These are phyloP conservation scores for Cercophora samala DNA, from an alignment of 495 filamentous ascomycete species.

Conservation along the genomic window DNA sequence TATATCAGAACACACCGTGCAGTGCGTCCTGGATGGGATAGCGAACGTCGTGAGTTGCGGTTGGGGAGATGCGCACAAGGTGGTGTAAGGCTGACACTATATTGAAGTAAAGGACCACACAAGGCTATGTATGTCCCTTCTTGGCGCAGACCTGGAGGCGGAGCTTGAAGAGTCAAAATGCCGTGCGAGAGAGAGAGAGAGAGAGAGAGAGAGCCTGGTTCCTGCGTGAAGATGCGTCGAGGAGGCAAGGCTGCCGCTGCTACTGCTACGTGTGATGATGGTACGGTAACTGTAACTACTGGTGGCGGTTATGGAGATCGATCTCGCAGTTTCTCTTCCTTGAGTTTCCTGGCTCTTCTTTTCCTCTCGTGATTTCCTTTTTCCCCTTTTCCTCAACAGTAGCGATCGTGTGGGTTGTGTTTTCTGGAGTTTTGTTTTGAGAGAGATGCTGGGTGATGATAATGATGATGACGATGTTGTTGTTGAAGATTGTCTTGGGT, in stretches of 20 bases:
- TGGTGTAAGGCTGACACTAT: constrained; percentile 22
- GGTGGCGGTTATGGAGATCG: background rate
- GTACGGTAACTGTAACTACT: background rate
- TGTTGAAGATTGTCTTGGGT: constrained; percentile 17
- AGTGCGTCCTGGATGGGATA: constrained; percentile 30
- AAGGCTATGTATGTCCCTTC: constrained; percentile 16
- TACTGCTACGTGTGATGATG: constrained; percentile 2
- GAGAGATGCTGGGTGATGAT: background rate
- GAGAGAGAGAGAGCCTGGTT: constrained; percentile 8
- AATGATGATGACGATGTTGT: background rate
- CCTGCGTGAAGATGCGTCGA: background rate
- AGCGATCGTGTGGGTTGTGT: constrained; percentile 32
- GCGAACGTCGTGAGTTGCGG: constrained; percentile 40
- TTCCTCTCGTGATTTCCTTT: constrained; percentile 17
- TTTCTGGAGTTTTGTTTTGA: constrained; percentile 5
- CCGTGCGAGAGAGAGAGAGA: background rate
- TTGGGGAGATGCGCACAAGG: constrained; percentile 26
- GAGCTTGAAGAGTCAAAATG: constrained; percentile 12
- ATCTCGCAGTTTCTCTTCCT: constrained; percentile 11
- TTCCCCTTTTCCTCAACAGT: constrained; percentile 21
- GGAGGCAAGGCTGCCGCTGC: background rate
- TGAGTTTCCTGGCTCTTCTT: constrained; percentile 22
- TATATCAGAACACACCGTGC: constrained; percentile 37
- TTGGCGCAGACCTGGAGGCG: constrained; percentile 12
- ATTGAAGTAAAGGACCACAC: constrained; percentile 14